These are phyloP conservation scores for Bipolaris sorokiniana DNA, from an alignment of 2,329 filamentous ascomycete genomes.

Conservation along the genomic window DNA sequence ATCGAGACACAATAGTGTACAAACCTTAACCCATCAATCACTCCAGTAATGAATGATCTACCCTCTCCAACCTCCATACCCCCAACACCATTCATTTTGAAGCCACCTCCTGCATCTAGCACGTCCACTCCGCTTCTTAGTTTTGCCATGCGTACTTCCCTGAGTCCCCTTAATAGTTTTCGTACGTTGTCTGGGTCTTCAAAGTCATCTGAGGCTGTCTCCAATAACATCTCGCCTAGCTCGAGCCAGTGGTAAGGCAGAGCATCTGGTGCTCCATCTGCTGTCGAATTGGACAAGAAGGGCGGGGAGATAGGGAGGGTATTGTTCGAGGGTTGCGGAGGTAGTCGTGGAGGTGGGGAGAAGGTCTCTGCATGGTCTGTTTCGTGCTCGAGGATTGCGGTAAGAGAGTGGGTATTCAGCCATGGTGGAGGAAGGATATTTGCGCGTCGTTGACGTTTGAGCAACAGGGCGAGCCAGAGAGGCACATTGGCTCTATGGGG, in stretches of 20 bases:
- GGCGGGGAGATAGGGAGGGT: slow-evolving; percentile 61
- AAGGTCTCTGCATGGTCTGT: slow-evolving; percentile 71
- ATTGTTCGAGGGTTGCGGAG: slow-evolving; percentile 60
- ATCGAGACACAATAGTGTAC: background rate
- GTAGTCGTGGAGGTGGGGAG: slow-evolving; percentile 78
- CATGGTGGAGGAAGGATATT: slow-evolving; percentile 92
- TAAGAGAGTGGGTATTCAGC: slow-evolving; percentile 78
- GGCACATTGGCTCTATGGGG: slow-evolving; percentile 81
- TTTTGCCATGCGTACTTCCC: slow-evolving; percentile 89
- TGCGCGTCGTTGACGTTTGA: slow-evolving; percentile 91
- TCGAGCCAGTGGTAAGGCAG: slow-evolving; percentile 97
- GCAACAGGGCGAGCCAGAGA: slow-evolving; percentile 91
- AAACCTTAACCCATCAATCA: slow-evolving; percentile 80
- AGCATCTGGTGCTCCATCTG: slow-evolving; percentile 68
- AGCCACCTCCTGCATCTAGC: slow-evolving; percentile 72
- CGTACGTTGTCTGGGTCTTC: slow-evolving; percentile 74
- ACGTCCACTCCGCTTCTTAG: slow-evolving; percentile 76
- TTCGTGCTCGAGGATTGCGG: slow-evolving; percentile 79
- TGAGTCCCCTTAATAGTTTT: slow-evolving; percentile 76
- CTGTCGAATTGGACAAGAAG: slow-evolving; percentile 77
- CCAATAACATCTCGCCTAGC: slow-evolving; percentile 83
- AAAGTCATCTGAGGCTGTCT: slow-evolving; percentile 84
- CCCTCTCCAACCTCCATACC: slow-evolving; percentile 92
- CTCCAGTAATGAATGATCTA: slow-evolving; percentile 79
- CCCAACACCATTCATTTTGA: slow-evolving; percentile 82